Base-by-base conservation (phyloP, 2,329 filamentous ascomycete species). In the Apiospora pterosperma region DNA sequence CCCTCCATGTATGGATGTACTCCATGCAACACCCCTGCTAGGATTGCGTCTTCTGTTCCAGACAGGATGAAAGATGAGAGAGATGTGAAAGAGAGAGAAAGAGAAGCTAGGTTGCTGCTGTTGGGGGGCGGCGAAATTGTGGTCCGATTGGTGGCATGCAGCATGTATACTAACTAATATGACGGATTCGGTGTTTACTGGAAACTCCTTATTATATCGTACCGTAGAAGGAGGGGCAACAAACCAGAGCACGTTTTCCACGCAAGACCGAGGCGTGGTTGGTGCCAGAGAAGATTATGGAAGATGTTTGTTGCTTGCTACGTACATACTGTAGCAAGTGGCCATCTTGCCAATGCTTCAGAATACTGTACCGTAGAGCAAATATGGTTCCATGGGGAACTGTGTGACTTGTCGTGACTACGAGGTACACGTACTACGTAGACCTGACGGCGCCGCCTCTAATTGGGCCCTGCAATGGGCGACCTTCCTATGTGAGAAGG, bases 271-370 rank as follows among this genome's bases (percentile, higher is more conserved):
- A 55, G 25, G 25, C 11, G 34, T 55, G 28, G 48, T 34, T 55
- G 28, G 48, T 34, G 21, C 31, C 28, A 34, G 48, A n/a, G 28
- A 55, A 34, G 48, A 55, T 11, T 55, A 55, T 55, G n/a, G 48
- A 55, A 55, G 48, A 55, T 31, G 25, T 55, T 41, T 19, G 38
- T 41, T 41, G 38, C n/a, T 41, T 5, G 48, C 48, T 55, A 55
- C n/a, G n/a, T n/a, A n/a, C n/a, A n/a, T n/a, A n/a, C n/a, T n/a
- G n/a, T n/a, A n/a, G n/a, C n/a, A n/a, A n/a, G 48, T n/a, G 48
- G 48, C 48, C 48, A 55, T 55, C 48, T 55, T 55, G 48, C n/a
- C n/a, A n/a, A n/a, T n/a, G n/a, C 48, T 34, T 55, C 48, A 55
- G 48, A 34, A 55, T 34, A 55, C n/a, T n/a, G n/a, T n/a, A n/a